Evolutionary conservation across 805 yeast genomes (phyloP), one percentile per base, ranked within the genome.

Genomic region (Ogataea polymorpha): DNA sequence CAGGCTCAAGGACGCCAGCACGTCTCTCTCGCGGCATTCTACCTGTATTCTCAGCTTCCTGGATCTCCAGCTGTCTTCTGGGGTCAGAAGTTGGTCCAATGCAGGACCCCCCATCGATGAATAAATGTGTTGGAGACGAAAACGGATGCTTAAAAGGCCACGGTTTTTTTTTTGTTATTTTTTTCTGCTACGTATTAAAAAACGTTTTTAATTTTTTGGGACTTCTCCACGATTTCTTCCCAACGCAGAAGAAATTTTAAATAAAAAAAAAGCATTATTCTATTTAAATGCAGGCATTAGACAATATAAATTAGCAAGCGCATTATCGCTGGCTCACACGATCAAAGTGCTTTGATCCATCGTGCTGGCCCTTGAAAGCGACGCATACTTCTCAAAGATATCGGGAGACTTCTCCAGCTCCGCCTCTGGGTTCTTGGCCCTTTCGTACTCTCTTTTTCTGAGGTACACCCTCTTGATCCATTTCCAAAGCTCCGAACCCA

Each of bases 51-150:
- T 20, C 15, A 15, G 16, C 25, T 27, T 20, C 23, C n/a, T 28
- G 18, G 12, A 7, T 7, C 29, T 9, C 9, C 23, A 4, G 13
- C 13, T 36, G 6, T 23, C 29, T 27, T 33, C 37, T 13, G 42
- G 42, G 23, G 42, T 39, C 34, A 33, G 34, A 18, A 39, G 37
- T 20, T 27, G 42, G 37, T 28, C 42, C 37, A 32, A 14, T 14
- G 20, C 20, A 16, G 42, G 42, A 21, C 42, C 37, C 23, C 17
- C 17, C 42, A 39, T 37, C 17, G 30, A 9, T 29, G 15, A 29
- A 13, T 15, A 32, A 14, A 11, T 14, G 15, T 28, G 14, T 20
- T 20, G 9, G 12, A 36, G 21, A 13, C 11, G 23, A 23, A 38
- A 32, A 23, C 18, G 21, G 18, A 18, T 27, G 21, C 12, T 31